These are phyloP conservation scores for Suillus placidus DNA, from an alignment of 768 basidiomycete genomes.

Conservation along the genomic window DNA sequence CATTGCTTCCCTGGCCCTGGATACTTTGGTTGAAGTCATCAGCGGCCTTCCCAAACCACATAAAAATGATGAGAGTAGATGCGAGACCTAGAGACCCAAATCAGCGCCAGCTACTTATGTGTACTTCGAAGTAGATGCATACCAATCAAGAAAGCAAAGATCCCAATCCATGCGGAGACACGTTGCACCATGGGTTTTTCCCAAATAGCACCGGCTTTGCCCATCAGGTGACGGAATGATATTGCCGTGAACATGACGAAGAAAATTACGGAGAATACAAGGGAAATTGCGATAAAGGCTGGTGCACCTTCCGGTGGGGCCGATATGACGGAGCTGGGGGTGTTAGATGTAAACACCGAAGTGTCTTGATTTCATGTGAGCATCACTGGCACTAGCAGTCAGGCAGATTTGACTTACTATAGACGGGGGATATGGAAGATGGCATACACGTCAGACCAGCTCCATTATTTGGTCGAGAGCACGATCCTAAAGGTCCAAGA, in stretches of 20 bases:
- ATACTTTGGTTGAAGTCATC: slow-evolving; percentile 76
- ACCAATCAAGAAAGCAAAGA: slow-evolving; percentile 79
- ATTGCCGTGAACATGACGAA: slow-evolving; percentile 66
- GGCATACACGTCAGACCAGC: slow-evolving; percentile 57
- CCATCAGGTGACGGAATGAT: slow-evolving; percentile 68
- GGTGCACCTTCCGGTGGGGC: slow-evolving; percentile 65
- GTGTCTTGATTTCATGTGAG: slow-evolving; percentile 47
- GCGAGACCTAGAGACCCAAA: slow-evolving; percentile 52
- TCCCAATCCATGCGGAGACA: slow-evolving; percentile 71
- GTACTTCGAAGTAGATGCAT: slow-evolving; percentile 17
- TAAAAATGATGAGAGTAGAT: slow-evolving; percentile 69
- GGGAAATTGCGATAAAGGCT: slow-evolving; percentile 61
- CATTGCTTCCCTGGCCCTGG: slow-evolving; percentile 49
- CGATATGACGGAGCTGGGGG: slow-evolving; percentile 57
- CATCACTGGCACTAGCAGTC: not conserved
- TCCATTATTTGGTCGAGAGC: slow-evolving; percentile 52
- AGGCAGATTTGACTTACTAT: slow-evolving; percentile 49
- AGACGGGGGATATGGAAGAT: slow-evolving; percentile 57
- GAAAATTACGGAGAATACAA: slow-evolving; percentile 61
- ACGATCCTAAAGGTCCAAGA: slow-evolving; percentile 73
- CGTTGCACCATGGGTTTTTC: slow-evolving; percentile 62
- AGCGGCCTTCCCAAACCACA: slow-evolving; percentile 82
- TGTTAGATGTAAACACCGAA: slow-evolving; percentile 58
- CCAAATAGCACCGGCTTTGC: slow-evolving; percentile 49
- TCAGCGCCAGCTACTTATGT: slow-evolving; percentile 5